Percentiles rank a stretch among this genome's conserved stretches.
These are phyloP conservation scores for Dipodascus albidus DNA, from an alignment of 805 yeast genomes.

Conservation along the genomic window DNA sequence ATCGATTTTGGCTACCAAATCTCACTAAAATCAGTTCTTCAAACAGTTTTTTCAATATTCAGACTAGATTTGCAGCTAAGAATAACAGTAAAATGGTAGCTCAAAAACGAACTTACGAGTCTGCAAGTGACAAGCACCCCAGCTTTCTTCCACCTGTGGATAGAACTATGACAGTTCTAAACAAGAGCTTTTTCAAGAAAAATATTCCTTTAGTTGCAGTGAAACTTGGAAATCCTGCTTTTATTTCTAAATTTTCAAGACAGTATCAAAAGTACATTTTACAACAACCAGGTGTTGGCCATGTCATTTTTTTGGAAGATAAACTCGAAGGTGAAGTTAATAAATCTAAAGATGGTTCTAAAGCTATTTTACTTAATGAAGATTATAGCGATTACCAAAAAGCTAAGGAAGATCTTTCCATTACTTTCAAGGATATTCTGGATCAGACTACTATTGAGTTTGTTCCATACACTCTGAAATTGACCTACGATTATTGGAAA, in stretches of 20 bases:
- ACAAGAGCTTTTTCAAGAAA: constrained; percentile 49
- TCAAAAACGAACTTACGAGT: not conserved
- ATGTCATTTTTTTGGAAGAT: constrained; percentile 38
- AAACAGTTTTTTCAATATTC: not conserved
- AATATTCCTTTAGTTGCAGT: constrained; percentile 57
- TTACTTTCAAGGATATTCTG: constrained; percentile 35
- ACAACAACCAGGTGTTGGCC: constrained; percentile 57
- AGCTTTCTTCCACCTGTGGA: constrained; percentile 49
- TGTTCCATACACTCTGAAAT: constrained; percentile 39
- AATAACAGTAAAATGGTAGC: not conserved
- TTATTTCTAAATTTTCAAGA: constrained; percentile 51
- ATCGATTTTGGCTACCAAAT: not conserved
- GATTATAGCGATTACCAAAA: constrained; percentile 31
- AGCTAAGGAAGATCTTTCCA: constrained; percentile 30
- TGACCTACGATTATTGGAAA: constrained; percentile 77
- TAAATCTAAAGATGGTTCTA: constrained; percentile 18
- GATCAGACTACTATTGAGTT: constrained; percentile 36
- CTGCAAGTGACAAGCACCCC: not conserved
- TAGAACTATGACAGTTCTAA: constrained; percentile 52
- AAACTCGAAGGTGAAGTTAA: not conserved
- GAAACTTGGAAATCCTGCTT: constrained; percentile 52
- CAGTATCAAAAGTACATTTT: constrained; percentile 48
- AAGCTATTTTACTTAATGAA: constrained; percentile 54
- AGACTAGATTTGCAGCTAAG: not conserved
- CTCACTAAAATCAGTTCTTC: not conserved